These are phyloP conservation scores for Artemisia annua DNA, from an alignment of 129 eudicot genomes.

Conservation along the genomic window DNA sequence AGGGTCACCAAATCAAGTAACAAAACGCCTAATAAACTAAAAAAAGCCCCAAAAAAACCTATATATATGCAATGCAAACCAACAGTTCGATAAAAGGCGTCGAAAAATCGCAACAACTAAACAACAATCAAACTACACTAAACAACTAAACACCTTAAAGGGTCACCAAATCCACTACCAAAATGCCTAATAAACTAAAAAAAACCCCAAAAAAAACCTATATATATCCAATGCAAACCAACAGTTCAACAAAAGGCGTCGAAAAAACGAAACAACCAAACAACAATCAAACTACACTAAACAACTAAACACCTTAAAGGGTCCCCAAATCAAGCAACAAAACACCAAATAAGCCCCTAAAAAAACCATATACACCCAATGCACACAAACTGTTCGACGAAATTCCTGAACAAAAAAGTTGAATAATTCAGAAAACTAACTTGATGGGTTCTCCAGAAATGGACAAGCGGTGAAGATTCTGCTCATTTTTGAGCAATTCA, in stretches of 20 bases:
- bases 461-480: slow-evolving; percentile 43
- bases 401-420: background rate
- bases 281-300: background rate
- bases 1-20: background rate
- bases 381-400: slow-evolving; percentile 21
- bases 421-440: slow-evolving; percentile 26
- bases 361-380: background rate
- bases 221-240: background rate
- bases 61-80: background rate
- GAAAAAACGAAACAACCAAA: background rate
- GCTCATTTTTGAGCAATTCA: slow-evolving; percentile 51
- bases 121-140: background rate
- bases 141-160: background rate
- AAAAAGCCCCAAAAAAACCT: background rate
- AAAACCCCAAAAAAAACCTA: background rate
- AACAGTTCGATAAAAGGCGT: slow-evolving; percentile 12
- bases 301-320: background rate
- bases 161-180: background rate
- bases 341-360: background rate
- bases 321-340: background rate
- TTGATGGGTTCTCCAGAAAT: slow-evolving; percentile 56
- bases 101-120: background rate
- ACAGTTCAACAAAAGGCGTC: slow-evolving; percentile 7
- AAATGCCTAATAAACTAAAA: background rate
- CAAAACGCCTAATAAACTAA: background rate